Evolutionary conservation across 345 rosid species (phyloP).

Genomic region (Melaleuca alternifolia): DNA sequence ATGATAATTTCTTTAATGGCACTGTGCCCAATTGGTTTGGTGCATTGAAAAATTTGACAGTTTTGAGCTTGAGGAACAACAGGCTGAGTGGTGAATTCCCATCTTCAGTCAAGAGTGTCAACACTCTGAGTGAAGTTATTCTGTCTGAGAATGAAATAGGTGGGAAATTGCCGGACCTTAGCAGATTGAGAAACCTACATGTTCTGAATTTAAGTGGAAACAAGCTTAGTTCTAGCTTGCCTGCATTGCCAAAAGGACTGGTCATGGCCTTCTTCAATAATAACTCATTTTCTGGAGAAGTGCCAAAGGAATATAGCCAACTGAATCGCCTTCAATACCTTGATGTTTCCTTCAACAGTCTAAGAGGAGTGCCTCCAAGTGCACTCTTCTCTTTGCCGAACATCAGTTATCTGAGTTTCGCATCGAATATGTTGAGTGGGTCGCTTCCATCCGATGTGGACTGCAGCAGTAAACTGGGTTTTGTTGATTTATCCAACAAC

Average conservation of each 20-base stretch:
- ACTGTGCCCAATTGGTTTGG: slow-evolving; percentile 61
- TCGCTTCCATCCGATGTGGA: slow-evolving; percentile 31
- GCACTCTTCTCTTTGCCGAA: slow-evolving; percentile 66
- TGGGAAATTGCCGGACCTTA: slow-evolving; percentile 76
- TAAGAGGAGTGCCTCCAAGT: slow-evolving; percentile 58
- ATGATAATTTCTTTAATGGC: slow-evolving; percentile 69
- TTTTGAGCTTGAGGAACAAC: slow-evolving; percentile 62
- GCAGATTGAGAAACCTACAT: slow-evolving; percentile 42
- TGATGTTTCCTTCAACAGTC: slow-evolving; percentile 67
- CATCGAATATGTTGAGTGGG: slow-evolving; percentile 70
- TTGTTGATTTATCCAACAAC: slow-evolving; percentile 79
- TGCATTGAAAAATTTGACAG: slow-evolving; percentile 51
- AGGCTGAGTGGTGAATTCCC: slow-evolving; percentile 61
- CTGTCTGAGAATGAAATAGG: slow-evolving; percentile 64
- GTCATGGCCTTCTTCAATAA: slow-evolving; percentile 65
- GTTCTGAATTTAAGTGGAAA: slow-evolving; percentile 85
- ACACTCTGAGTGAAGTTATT: slow-evolving; percentile 56
- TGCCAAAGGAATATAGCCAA: slow-evolving; percentile 39
- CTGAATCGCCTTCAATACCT: slow-evolving; percentile 81
- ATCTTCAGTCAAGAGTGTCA: slow-evolving; percentile 46
- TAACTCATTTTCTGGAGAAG: slow-evolving; percentile 63
- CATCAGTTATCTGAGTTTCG: slow-evolving; percentile 77
- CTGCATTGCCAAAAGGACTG: slow-evolving; percentile 53
- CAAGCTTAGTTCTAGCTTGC: slow-evolving; percentile 60
- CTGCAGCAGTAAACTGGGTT: slow-evolving; percentile 81